These are phyloP conservation scores for Gossypium bickii DNA, from an alignment of 345 rosid genomes.

Conservation along the genomic window DNA sequence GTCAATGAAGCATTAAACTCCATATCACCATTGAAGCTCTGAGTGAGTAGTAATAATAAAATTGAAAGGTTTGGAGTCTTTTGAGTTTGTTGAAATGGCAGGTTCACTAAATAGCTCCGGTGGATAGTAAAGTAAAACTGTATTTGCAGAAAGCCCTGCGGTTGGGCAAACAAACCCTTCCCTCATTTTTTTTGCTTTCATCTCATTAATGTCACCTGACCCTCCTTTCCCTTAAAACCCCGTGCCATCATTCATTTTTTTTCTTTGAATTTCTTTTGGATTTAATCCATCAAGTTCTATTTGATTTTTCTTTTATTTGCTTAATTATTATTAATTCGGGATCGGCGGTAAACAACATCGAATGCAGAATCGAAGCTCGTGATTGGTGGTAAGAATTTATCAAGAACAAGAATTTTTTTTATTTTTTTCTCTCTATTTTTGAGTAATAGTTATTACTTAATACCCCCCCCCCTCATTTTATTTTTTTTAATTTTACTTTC, in stretches of 20 bases:
- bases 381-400: slow-evolving; percentile 42
- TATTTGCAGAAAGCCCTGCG: too few species aligned
- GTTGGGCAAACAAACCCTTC: neutral
- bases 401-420: neutral
- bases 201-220: slow-evolving; percentile 1
- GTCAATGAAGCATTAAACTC: slow-evolving; percentile 1
- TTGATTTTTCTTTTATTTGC: neutral
- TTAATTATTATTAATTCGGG: too few species aligned
- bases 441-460: neutral
- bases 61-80: neutral
- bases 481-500: neutral
- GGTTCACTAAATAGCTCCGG: slow-evolving; percentile 15
- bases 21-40: neutral
- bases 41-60: neutral
- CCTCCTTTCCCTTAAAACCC: neutral
- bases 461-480: too few species aligned
- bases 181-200: neutral
- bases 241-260: slow-evolving; percentile 2
- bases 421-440: neutral
- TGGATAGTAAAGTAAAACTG: slow-evolving; percentile 3
- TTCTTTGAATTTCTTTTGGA: neutral
- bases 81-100: neutral
- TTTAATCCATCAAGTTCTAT: neutral
- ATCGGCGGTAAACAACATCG: too few species aligned
- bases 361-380: slow-evolving; percentile 33